Evolutionary conservation across 108 stramenopile genomes (phyloP), one percentile per base, ranked within the genome.

Genomic region (Schizochytrium sp.): DNA sequence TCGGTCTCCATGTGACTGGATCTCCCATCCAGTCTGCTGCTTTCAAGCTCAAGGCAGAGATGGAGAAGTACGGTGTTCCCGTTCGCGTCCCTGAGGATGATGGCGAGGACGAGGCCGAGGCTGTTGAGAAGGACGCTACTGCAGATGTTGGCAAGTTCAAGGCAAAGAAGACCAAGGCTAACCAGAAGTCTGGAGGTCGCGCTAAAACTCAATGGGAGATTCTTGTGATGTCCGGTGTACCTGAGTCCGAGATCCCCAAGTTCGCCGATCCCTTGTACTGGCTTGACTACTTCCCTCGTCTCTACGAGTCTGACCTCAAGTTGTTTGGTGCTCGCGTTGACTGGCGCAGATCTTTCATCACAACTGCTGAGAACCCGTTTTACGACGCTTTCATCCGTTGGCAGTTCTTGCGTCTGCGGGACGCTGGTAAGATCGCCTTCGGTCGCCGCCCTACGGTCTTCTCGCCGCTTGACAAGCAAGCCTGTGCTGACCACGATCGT

Each of bases 11-110:
- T 94, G 98, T 98, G 92, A 99, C 99, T 2, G 99, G 99, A 69
- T 98, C 98, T 97, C 99, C 99, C 40, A 99, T 99, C 91, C 97
- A 98, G 95, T 97, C 97, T 76, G 99, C 99, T 53, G 99, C 99
- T 72, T 98, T 98, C 95, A 99, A 98, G 92, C 95, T 99, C 56
- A 97, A 96, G 92, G 73, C 91, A 7, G 99, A 99, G 95, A 96
- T 98, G 61, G 95, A 92, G 72, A 10, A 61, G 88, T 98, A 88
- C 89, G 98, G 98, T 41, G 91, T 64, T 90, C 98, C 98, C 46
- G 97, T 97, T 12, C 72, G 94, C 64, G 98, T 98, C 89, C 96
- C 96, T 44, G 96, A 96, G 88, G 96, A 95, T 95, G 95, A 95
- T 87, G 95, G 94, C 13, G 96, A 96, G 88, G 91, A 95, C 17